Conservation (phyloP, 805 yeast genomes). For the Nakazawaea anatomiae region DNA sequence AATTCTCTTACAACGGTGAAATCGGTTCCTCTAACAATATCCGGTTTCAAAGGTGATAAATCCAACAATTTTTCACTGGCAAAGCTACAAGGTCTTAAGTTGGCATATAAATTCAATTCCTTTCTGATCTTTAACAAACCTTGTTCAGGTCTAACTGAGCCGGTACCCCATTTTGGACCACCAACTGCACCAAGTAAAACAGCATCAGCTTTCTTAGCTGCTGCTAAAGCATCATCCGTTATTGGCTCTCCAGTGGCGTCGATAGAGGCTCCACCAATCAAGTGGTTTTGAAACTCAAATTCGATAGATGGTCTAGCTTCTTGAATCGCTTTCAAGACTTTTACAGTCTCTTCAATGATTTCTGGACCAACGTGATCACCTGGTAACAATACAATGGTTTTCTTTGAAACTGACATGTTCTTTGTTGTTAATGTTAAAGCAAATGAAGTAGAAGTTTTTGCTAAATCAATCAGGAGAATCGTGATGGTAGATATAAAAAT, state of each 20-base stretch:
- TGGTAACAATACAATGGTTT: constrained; percentile 72
- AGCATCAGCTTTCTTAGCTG: constrained; percentile 86
- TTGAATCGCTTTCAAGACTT: constrained; percentile 78
- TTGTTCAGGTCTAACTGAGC: constrained; percentile 94
- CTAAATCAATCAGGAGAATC: too few relatives aligned
- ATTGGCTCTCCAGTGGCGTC: constrained; percentile 94
- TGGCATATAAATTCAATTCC: constrained; percentile 90
- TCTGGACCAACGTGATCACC: constrained; percentile 98
- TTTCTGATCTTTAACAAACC: constrained; percentile 92
- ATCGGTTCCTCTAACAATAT: constrained; percentile 85
- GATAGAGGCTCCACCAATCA: constrained; percentile 98
- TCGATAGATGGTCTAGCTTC: constrained; percentile 47
- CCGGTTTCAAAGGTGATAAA: constrained; percentile 82
- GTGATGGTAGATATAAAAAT: too few relatives aligned
- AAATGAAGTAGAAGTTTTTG: too few relatives aligned
- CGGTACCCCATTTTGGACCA: constrained; percentile 99
- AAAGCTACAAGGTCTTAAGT: constrained; percentile 94
- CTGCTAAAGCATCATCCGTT: constrained; percentile 76
- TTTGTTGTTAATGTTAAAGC: neutral
- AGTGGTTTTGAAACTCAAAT: constrained; percentile 75
- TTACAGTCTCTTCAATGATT: constrained; percentile 83
- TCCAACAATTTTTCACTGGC: constrained; percentile 78
- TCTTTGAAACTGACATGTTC: constrained; percentile 36
- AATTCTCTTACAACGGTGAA: constrained; percentile 92
- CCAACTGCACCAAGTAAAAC: constrained; percentile 98